phyloP scores from a whole-genome alignment of 352 stramenopile species.

The Phytopythium kandeliae region DNA sequence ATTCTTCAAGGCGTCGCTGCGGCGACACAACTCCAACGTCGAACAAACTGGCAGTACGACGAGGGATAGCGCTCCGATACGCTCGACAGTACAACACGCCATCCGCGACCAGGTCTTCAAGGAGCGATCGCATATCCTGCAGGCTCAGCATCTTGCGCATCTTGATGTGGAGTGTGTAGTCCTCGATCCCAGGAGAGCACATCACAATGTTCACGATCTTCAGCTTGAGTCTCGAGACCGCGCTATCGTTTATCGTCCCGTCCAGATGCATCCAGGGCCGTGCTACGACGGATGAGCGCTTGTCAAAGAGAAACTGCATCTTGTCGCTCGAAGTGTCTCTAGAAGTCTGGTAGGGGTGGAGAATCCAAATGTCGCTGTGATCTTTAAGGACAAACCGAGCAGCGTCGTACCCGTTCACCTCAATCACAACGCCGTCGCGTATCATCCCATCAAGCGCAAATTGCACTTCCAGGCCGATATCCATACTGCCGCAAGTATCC shows the following conservation, averaged over 20 bases:
- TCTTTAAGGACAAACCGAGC: slow-evolving; percentile 44
- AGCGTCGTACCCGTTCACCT: slow-evolving; percentile 60
- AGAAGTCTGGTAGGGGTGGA: slow-evolving; percentile 50
- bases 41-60: slow-evolving; percentile 23
- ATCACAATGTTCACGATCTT: slow-evolving; percentile 81
- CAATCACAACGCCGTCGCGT: slow-evolving; percentile 28
- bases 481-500: background rate
- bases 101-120: slow-evolving; percentile 62
- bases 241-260: slow-evolving; percentile 48
- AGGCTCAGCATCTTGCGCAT: slow-evolving; percentile 69
- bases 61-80: slow-evolving; percentile 11
- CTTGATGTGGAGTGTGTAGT: slow-evolving; percentile 51
- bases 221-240: slow-evolving; percentile 58
- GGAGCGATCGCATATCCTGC: slow-evolving; percentile 57
- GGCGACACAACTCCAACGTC: slow-evolving; percentile 1
- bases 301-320: slow-evolving; percentile 68
- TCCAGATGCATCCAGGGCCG: slow-evolving; percentile 75
- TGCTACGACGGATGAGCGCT: slow-evolving; percentile 42
- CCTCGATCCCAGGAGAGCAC: slow-evolving; percentile 60
- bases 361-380: slow-evolving; percentile 46
- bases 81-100: slow-evolving; percentile 56
- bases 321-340: slow-evolving; percentile 46
- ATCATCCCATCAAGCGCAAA: slow-evolving; percentile 31
- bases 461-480: slow-evolving; percentile 14
- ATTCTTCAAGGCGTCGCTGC: slow-evolving; percentile 1